Base-by-base conservation (phyloP, 2,329 filamentous ascomycete genomes). In the Fusarium sp. region DNA sequence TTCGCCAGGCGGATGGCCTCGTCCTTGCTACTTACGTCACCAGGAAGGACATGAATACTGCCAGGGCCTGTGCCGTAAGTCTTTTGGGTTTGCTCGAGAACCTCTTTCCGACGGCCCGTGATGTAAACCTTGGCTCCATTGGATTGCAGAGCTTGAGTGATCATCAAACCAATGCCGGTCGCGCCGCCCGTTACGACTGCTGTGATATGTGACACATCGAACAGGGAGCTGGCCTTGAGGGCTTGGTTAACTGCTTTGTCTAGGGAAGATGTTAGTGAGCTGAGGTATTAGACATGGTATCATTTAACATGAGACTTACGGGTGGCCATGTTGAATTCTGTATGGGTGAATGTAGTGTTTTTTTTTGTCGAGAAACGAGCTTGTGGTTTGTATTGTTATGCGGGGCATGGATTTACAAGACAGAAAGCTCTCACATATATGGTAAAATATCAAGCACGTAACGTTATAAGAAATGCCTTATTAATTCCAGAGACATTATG, bases 61-160 rank as follows among this genome's bases (percentile, higher is more conserved):
- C 58, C 59, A 1, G 59, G 58, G 0, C 58, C 58, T 0, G 36
- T 42, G 3, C 58, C 8, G 2, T 63, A 63, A 0, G 18, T 15
- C 42, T 56, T 56, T 0, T 56, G 36, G 0, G 59, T 63, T 20
- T 63, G 42, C 5, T 63, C 48, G 1, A 63, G 59, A 0, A 18
- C 18, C 3, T 63, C 59, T 2, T 13, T 39, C 1, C 59, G 58
- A 3, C 59, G 59, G 1, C 59, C 58, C 2, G 59, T 63, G 14
- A 63, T 63, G 10, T 63, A 63, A 3, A 63, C 57, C 10, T 63
- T 63, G 8, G 59, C 57, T 1, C 57, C 59, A 0, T 63, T 63
- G 17, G 59, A 40, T 2, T 48, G 48, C 0, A 63, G 10, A 1
- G 58, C 48, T 8, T 63, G 48, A 1, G 58, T 48, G 2, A 63